Conservation (phyloP, 306 rosid genomes). For the Citrullus mucosospermus region DNA sequence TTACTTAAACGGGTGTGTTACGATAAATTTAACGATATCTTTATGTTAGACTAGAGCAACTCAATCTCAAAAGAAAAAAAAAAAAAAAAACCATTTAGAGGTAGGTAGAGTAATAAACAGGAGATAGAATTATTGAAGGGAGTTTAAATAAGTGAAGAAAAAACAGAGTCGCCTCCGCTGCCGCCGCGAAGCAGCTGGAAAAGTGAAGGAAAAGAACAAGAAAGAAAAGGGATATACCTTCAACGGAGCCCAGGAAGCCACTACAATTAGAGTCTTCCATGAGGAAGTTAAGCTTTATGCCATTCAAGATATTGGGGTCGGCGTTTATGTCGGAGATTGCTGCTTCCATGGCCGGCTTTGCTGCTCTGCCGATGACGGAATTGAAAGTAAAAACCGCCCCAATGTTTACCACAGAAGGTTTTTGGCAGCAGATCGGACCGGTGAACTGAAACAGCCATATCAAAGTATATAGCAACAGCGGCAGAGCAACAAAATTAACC, state of each 20-base stretch:
- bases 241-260: slow-evolving; percentile 64
- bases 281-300: slow-evolving; percentile 34
- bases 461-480: slow-evolving; percentile 12
- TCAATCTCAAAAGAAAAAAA: neutral
- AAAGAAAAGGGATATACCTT: slow-evolving; percentile 27
- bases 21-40: too few relatives aligned
- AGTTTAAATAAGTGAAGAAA: neutral
- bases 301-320: slow-evolving; percentile 46
- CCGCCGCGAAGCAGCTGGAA: neutral
- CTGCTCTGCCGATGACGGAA: slow-evolving; percentile 76
- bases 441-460: slow-evolving; percentile 26
- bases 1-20: too few relatives aligned
- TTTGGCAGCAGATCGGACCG: slow-evolving; percentile 26
- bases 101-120: neutral
- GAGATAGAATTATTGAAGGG: neutral
- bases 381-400: slow-evolving; percentile 64
- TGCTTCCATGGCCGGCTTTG: slow-evolving; percentile 49
- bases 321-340: slow-evolving; percentile 65
- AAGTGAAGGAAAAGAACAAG: neutral
- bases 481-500: slow-evolving; percentile 4
- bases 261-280: slow-evolving; percentile 42
- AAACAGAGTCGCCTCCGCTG: too few relatives aligned
- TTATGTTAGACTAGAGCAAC: neutral
- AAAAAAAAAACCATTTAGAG: neutral
- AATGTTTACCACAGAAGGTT: slow-evolving; percentile 44